Conservation (phyloP, 768 basidiomycete genomes). For the Hygrophorus russula region DNA sequence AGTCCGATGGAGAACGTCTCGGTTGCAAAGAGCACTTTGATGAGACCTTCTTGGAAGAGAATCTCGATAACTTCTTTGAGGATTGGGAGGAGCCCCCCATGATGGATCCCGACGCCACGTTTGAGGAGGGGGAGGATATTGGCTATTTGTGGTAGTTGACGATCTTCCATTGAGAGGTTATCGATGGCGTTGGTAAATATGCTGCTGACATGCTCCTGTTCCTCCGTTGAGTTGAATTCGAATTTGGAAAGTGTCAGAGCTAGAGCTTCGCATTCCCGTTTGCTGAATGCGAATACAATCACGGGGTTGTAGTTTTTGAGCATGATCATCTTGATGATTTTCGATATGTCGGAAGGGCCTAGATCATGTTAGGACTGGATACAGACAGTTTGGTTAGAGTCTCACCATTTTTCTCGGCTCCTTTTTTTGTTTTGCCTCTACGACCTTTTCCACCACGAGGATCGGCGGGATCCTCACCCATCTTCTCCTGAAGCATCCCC, state of each 20-base stretch:
- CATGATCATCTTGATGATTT: slow-evolving; percentile 99
- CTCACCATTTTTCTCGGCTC: slow-evolving; percentile 85
- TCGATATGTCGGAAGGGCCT: slow-evolving; percentile 91
- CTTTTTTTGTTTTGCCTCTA: slow-evolving; percentile 90
- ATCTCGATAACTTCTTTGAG: slow-evolving; percentile 99
- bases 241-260: slow-evolving; percentile 90
- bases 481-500: slow-evolving; percentile 77
- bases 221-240: slow-evolving; percentile 89
- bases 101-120: slow-evolving; percentile 96
- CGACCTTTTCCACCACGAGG: slow-evolving; percentile 72
- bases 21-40: slow-evolving; percentile 97
- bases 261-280: slow-evolving; percentile 91
- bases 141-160: slow-evolving; percentile 85
- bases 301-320: slow-evolving; percentile 95
- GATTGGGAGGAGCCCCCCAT: slow-evolving; percentile 93
- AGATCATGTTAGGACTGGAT: neutral
- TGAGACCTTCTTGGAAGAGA: slow-evolving; percentile 93
- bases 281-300: slow-evolving; percentile 97
- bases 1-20: slow-evolving; percentile 97
- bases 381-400: neutral
- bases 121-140: slow-evolving; percentile 88
- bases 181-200: slow-evolving; percentile 95
- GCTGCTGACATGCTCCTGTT: slow-evolving; percentile 73
- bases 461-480: slow-evolving; percentile 90
- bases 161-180: slow-evolving; percentile 77